Evolutionary conservation across 2,329 filamentous ascomycete species (phyloP).

Genomic region (Akanthomyces lecanii): DNA sequence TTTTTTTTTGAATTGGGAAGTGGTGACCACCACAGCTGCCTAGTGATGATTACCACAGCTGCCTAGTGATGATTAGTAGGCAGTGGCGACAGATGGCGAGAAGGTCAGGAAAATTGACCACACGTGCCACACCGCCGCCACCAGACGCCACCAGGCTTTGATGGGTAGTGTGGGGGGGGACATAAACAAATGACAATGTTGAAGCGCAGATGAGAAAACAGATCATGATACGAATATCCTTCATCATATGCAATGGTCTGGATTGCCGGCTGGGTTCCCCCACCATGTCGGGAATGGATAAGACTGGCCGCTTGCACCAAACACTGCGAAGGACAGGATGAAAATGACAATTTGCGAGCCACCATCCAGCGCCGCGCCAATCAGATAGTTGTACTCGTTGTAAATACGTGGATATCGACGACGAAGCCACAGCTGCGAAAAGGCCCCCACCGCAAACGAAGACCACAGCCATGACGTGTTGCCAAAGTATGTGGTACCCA

Average conservation of each 20-base stretch:
- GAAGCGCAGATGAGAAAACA: no score
- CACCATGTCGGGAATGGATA: constrained; percentile 23
- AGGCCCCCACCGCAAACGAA: constrained; percentile 31
- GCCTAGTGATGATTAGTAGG: no score
- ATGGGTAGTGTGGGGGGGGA: no score
- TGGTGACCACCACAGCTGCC: no score
- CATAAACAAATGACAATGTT: no score
- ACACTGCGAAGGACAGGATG: constrained; percentile 25
- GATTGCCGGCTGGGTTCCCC: constrained; percentile 20
- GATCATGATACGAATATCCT: no score
- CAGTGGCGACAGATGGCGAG: no score
- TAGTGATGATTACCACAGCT: no score
- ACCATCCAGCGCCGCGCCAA: constrained; percentile 26
- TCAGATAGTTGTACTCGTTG: constrained; percentile 27
- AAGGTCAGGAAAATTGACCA: no score
- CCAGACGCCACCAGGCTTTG: no score
- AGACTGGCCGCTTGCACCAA: constrained; percentile 22
- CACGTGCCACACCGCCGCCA: no score
- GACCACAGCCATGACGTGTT: constrained; percentile 32
- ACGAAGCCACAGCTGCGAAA: constrained; percentile 27
- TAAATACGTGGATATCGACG: constrained; percentile 23
- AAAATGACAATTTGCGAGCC: constrained; percentile 27
- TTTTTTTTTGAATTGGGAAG: no score
- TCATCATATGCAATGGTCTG: constrained; percentile 19
- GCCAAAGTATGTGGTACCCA: constrained; percentile 38